Base-by-base conservation (phyloP, 1,284 basidiomycete genomes). In the Trametes pubescens region DNA sequence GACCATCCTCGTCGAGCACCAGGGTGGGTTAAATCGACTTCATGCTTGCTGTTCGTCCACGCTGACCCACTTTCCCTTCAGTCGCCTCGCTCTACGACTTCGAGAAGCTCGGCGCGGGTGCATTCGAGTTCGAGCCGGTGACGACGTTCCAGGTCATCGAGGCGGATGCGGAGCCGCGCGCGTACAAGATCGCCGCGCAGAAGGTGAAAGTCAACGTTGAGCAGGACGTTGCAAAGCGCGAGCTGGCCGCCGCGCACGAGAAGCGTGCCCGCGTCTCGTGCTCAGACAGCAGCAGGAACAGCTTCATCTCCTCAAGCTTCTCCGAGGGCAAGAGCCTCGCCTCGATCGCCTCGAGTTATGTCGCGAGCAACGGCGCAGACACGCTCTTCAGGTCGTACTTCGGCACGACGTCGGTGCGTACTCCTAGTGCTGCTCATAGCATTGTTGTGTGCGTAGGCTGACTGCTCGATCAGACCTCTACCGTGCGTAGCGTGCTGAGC, bases 1-100 rank as follows among this genome's bases (percentile, higher is more conserved):
- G 66, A 78, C 76, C 34, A 66, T 82, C 51, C 76, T 76, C 29
- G 78, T 79, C 53, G 71, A 71, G 40, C 82, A 82, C 62, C 74
- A 78, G 54, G 74, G 81, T 80, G 61, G 54, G 64, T 32, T 38
- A 4, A 21, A 24, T 9, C 18, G 2, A 1, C 40, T 43, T 16
- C 18, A 4, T 43, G 21, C 29, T 26, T 21, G n/a, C 9, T 7
- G 3, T 40, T 49, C 38, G 16, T 18, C n/a, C n/a, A 8, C 8
- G 7, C 18, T 35, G 6, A 18, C 22, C 29, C 18, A n/a, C 4
- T 9, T 32, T n/a, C 13, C 13, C 11, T 35, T 34, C 46, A 69
- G 67, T 70, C 37, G 66, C 67, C n/a, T 58, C 69, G 21, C 63
- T 73, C 32, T 72, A 60, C 68, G 52, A 73, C 63, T 73, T 73